Evolutionary conservation across 1,284 basidiomycete genomes (phyloP), one percentile per base, ranked within the genome.

Genomic region (Tausonia pullulans): DNA sequence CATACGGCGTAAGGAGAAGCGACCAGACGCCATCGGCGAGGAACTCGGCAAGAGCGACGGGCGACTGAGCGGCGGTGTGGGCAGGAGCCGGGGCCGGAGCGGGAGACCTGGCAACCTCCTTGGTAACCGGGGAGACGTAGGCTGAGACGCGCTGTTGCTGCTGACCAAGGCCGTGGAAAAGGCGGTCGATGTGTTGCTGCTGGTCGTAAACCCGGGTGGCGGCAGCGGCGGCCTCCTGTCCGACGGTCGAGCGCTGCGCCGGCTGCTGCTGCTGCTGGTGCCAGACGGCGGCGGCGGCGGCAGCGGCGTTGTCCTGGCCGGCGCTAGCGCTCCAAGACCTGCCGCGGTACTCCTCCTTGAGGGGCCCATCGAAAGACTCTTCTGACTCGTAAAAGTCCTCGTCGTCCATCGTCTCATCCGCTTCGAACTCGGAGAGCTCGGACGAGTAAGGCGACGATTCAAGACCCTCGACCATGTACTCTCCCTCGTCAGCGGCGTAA

Each of bases 11-110:
- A 43, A 56, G 62, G 53, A 69, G 60, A 13, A 69, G 56, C 8
- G 61, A 50, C 68, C 68, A 70, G 46, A 68, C 57, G 58, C 62
- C 64, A 14, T 70, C 66, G 39, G 69, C 68, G n/a, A 68, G 58
- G 60, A 63, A 70, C 3, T 62, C 61, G 39, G 68, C 65, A 49
- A 70, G 63, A 27, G 59, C 60, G 41, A 70, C 56, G 27, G 67
- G 66, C 60, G 68, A 68, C 27, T 49, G 55, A 27, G 63, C 58
- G 54, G 61, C 39, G 7, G 57, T 27, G 16, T 61, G 50, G 13
- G 50, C 40, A 50, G 61, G 16, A 8, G 61, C 46, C 44, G 14
- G 50, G 51, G 55, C 57, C 39, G 61, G 56, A 39, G 52, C 41
- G 44, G 56, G 13, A 13, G 57, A 43, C 5, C 13, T 44, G 39